phyloP scores from a whole-genome alignment of 176 grass and related monocot species.

The Juncus effusus region DNA sequence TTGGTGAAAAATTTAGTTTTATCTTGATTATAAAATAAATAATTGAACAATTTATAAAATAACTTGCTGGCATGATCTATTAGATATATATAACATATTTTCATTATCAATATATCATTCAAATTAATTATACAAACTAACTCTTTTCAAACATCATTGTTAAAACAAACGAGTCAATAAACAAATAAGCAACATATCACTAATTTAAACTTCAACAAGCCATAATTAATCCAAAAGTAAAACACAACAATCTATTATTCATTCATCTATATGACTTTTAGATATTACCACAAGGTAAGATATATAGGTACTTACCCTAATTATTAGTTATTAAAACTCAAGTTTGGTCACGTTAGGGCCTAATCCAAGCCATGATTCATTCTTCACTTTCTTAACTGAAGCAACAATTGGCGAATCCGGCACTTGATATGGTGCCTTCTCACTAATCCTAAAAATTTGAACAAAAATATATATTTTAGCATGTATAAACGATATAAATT shows the following conservation, averaged over 20 bases:
- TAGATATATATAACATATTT: too few species aligned
- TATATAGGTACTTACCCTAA: not conserved
- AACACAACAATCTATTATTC: not conserved
- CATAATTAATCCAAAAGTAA: too few species aligned
- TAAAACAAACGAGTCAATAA: too few species aligned
- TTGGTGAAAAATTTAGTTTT: too few species aligned
- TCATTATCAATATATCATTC: too few species aligned
- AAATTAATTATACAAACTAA: too few species aligned
- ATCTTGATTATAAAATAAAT: too few species aligned
- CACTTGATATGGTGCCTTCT: conserved; percentile 36
- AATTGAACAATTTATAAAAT: too few species aligned
- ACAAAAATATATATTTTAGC: conserved; percentile 3
- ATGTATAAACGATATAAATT: not conserved
- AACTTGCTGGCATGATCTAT: too few species aligned
- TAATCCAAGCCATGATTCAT: conserved; percentile 30
- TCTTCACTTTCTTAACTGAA: conserved; percentile 30
- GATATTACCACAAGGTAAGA: conserved; percentile 3
- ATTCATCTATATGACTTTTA: not conserved
- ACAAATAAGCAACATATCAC: too few species aligned
- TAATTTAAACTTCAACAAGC: too few species aligned
- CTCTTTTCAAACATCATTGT: too few species aligned
- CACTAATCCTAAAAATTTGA: conserved; percentile 32
- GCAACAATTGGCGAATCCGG: conserved; percentile 13
- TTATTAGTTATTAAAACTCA: not conserved
- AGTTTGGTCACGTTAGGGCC: conserved; percentile 15